A percentile compares a stretch with the other conserved stretches of the same genome.
Evolutionary conservation across 2,329 filamentous ascomycete species (phyloP).

Genomic region (Verticillium nubilum): DNA sequence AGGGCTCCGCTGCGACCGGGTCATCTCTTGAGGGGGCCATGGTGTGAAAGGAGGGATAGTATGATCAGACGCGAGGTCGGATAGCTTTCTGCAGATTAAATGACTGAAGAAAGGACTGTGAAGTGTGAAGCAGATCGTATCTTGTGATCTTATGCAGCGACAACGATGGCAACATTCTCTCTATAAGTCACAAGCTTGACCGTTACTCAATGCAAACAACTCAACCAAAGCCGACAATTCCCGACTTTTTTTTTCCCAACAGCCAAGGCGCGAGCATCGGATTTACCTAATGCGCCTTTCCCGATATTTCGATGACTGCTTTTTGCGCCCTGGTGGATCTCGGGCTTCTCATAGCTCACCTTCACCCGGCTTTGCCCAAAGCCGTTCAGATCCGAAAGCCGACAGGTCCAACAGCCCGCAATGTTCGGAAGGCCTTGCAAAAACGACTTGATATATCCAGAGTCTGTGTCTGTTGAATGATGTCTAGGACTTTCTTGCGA

Average conservation of each 20-base stretch:
- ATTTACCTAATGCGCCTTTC: background rate
- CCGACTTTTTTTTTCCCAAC: background rate
- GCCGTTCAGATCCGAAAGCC: background rate
- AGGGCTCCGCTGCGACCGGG: background rate
- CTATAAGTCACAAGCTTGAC: background rate
- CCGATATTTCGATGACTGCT: background rate
- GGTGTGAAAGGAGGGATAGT: no score
- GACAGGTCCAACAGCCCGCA: background rate
- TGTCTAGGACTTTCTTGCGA: background rate
- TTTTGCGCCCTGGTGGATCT: background rate
- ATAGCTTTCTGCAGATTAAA: no score
- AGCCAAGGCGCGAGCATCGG: background rate
- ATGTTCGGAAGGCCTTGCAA: background rate
- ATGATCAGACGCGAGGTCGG: no score
- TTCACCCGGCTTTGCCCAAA: background rate
- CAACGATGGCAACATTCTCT: background rate
- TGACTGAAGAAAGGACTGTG: no score
- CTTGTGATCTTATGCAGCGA: background rate
- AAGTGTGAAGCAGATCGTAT: no score
- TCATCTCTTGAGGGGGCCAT: slow-evolving; percentile 15
- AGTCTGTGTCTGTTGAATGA: no score
- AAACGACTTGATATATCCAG: background rate
- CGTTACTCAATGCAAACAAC: background rate
- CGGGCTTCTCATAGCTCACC: background rate
- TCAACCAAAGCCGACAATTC: background rate